Conservation (phyloP, 176 grass and related monocot species). For the Thalia dealbata region DNA sequence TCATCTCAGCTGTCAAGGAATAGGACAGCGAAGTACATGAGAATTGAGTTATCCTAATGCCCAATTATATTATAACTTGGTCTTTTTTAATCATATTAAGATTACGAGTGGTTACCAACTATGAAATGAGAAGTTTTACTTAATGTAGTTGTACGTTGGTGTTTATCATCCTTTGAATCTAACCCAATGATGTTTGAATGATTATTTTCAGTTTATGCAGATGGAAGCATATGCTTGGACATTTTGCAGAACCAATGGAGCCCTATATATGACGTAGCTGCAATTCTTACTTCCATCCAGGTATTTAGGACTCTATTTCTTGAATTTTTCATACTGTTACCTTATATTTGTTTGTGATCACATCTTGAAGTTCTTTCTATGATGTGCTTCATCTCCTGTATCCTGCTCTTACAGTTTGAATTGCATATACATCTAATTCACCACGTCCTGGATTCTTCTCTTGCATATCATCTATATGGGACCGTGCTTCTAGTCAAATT, state of each 20-base stretch:
- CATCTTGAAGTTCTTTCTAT: no score
- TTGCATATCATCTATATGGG: no score
- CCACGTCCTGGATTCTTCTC: no score
- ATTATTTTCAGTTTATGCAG: constrained; percentile 65
- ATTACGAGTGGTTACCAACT: background rate
- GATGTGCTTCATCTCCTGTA: no score
- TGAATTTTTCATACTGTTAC: background rate
- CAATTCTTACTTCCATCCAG: constrained; percentile 94
- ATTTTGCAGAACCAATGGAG: constrained; percentile 98
- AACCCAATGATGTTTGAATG: constrained; percentile 6
- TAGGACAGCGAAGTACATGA: no score
- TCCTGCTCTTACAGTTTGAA: no score
- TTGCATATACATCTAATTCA: no score
- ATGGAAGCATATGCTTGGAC: constrained; percentile 98
- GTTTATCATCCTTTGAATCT: background rate
- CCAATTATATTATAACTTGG: background rate
- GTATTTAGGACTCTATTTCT: constrained; percentile 27
- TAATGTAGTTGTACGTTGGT: background rate
- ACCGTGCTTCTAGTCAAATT: no score
- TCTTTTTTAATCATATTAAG: background rate
- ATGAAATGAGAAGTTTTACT: background rate
- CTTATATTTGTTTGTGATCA: background rate
- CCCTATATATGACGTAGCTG: constrained; percentile 95
- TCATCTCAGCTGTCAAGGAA: no score
- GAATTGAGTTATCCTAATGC: no score